These are phyloP conservation scores for Populus ilicifolia DNA, from an alignment of 345 rosid genomes.

Conservation along the genomic window DNA sequence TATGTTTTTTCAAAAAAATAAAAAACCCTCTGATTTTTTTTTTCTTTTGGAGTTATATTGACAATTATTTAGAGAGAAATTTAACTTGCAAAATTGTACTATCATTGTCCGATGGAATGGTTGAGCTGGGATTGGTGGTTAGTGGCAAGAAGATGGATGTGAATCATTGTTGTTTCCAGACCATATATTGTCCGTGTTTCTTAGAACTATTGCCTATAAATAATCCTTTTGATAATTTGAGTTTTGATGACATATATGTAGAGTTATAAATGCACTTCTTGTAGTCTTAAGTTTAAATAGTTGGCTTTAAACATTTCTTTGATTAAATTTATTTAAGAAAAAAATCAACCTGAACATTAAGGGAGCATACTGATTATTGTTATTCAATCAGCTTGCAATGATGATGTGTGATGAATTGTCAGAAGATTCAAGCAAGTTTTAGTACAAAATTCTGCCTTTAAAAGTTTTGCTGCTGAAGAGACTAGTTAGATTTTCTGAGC, in stretches of 20 bases:
- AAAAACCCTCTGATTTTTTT: not conserved
- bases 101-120: not conserved
- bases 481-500: conserved; percentile 22
- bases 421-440: conserved; percentile 52
- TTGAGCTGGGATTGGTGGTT: not conserved
- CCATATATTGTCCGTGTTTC: not conserved
- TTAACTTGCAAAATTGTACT: not conserved
- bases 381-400: conserved; percentile 82
- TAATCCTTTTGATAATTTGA: conserved; percentile 5
- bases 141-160: not conserved
- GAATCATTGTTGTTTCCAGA: not conserved
- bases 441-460: conserved; percentile 28
- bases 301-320: not conserved
- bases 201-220: not conserved
- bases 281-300: not conserved
- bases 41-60: not conserved
- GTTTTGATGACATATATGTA: conserved; percentile 1
- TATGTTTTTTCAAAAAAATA: not conserved
- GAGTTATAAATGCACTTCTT: not conserved
- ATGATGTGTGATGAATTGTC: conserved; percentile 81
- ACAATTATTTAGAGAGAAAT: not conserved
- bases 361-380: conserved; percentile 50
- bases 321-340: conserved; percentile 12
- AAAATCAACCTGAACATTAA: conserved; percentile 13
- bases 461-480: conserved; percentile 38